Base-by-base conservation (phyloP, 2,329 filamentous ascomycete species). In the Phialocephala subalpina region DNA sequence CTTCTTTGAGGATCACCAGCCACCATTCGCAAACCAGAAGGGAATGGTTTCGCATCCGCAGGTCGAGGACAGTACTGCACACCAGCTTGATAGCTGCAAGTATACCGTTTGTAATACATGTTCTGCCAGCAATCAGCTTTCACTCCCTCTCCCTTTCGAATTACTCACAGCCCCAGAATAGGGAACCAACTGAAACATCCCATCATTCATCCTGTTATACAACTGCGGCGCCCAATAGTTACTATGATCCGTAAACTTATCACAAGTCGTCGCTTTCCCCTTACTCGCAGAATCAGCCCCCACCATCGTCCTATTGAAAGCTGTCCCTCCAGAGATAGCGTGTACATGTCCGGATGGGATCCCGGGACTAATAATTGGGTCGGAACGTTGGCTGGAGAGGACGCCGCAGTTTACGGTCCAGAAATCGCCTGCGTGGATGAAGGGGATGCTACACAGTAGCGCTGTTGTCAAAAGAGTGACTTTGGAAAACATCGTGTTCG, bases 281-380 rank as follows among this genome's bases (percentile, higher is more conserved):
- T 70, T 58, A 3, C 57, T 11, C 9, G 64, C 66, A 16, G 63
- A 49, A 40, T 57, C 25, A 12, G 42, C 35, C 14, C 22, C 55
- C 22, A 35, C 20, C 67, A 71, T 71, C 25, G 35, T 62, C 4
- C 47, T 49, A 4, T 59, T 35, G 40, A 69, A 71, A 36, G 67
- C 62, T 27, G 58, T 70, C 36, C 90, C 91, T 67, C 93, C 93
- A 75, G 91, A 88, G 72, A 95, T 85, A 18, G 87, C 82, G 77
- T 97, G 93, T 22, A 86, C 84, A 78, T 97, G 93, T 66, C 81
- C 77, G 7, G 89, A 86, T 40, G 87, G 69, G 36, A 74, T 71
- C 60, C 87, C 89, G 1, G 85, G 85, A 67, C 87, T 83, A 67
- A 95, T 83, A 64, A 97, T 83, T 25, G 92, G 93, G 74, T 97